These are phyloP conservation scores for Pestalotiopsis sp. DNA, from an alignment of 2,329 filamentous ascomycete genomes.

Conservation along the genomic window DNA sequence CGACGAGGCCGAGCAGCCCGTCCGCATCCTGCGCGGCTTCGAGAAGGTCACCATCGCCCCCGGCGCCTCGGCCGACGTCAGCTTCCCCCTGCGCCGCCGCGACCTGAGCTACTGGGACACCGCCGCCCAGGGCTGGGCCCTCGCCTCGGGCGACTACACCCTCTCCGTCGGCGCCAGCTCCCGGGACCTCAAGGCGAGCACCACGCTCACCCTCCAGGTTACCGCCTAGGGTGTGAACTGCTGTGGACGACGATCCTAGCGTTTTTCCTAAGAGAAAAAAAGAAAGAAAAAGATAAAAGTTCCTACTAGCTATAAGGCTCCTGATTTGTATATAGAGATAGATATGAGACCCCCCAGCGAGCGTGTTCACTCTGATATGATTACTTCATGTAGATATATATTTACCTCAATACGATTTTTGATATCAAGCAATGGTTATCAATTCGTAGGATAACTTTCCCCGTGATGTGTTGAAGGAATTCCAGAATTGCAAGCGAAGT, in stretches of 20 bases:
- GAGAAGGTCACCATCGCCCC: conserved; percentile 55
- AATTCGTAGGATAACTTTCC: background rate
- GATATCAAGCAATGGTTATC: background rate
- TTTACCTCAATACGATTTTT: background rate
- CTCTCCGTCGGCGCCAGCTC: conserved; percentile 6
- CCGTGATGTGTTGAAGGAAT: background rate
- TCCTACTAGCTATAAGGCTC: background rate
- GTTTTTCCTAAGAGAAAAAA: background rate
- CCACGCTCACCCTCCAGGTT: background rate
- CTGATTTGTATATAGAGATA: background rate
- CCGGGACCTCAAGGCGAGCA: background rate
- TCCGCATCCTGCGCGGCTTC: conserved; percentile 62
- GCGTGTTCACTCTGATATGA: background rate
- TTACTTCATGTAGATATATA: background rate
- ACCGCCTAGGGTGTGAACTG: background rate
- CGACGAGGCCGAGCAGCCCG: conserved; percentile 33
- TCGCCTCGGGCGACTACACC: conserved; percentile 36
- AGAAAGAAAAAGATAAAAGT: background rate
- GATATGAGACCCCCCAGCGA: background rate
- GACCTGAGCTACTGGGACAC: conserved; percentile 69
- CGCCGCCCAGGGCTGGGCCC: conserved; percentile 59
- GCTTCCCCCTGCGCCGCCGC: conserved; percentile 56
- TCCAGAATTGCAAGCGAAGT: background rate
- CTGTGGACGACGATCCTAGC: background rate
- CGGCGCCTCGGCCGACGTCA: conserved; percentile 47